A percentile compares a stretch with the other conserved stretches of the same genome.
Evolutionary conservation across 768 basidiomycete species (phyloP).

Genomic region (Lactarius vividus): DNA sequence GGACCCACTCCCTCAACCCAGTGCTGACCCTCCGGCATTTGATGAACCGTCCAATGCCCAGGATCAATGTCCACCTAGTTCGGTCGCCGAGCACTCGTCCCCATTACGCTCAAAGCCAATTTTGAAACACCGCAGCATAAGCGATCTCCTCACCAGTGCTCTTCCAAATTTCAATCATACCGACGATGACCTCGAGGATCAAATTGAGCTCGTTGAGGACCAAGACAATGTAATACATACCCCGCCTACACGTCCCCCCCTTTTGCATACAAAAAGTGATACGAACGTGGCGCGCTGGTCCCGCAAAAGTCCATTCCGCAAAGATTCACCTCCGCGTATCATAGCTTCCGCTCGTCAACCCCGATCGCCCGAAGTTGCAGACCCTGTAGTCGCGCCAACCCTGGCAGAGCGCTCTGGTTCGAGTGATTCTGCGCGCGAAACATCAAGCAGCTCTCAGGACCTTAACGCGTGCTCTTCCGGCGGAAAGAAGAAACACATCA

Average conservation of each 20-base stretch:
- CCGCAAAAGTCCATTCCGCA: slow-evolving; percentile 46
- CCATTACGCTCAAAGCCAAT: slow-evolving; percentile 70
- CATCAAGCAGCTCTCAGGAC: slow-evolving; percentile 36
- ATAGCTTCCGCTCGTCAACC: slow-evolving; percentile 30
- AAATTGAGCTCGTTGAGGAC: slow-evolving; percentile 9
- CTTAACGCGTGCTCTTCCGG: slow-evolving; percentile 31
- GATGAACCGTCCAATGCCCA: slow-evolving; percentile 44
- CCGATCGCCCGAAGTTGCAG: slow-evolving; percentile 26
- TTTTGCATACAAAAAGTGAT: slow-evolving; percentile 86
- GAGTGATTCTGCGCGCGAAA: slow-evolving; percentile 34
- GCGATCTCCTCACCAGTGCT: slow-evolving; percentile 81
- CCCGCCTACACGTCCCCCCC: slow-evolving; percentile 46
- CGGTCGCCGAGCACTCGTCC: slow-evolving; percentile 25
- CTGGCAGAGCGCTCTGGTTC: slow-evolving; percentile 27
- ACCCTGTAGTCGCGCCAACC: slow-evolving; percentile 22
- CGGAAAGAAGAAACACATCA: slow-evolving; percentile 83
- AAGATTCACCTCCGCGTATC: slow-evolving; percentile 71
- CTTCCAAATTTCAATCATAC: slow-evolving; percentile 61
- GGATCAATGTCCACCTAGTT: slow-evolving; percentile 52
- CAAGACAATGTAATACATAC: slow-evolving; percentile 11
- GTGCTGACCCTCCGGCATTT: slow-evolving; percentile 39
- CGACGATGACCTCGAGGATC: slow-evolving; percentile 42
- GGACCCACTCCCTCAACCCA: slow-evolving; percentile 61
- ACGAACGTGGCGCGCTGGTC: slow-evolving; percentile 63
- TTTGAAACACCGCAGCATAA: slow-evolving; percentile 91